Evolutionary conservation across 2,329 filamentous ascomycete genomes (phyloP), one percentile per base, ranked within the genome.

Genomic region (Atkinsonella hypoxylon): DNA sequence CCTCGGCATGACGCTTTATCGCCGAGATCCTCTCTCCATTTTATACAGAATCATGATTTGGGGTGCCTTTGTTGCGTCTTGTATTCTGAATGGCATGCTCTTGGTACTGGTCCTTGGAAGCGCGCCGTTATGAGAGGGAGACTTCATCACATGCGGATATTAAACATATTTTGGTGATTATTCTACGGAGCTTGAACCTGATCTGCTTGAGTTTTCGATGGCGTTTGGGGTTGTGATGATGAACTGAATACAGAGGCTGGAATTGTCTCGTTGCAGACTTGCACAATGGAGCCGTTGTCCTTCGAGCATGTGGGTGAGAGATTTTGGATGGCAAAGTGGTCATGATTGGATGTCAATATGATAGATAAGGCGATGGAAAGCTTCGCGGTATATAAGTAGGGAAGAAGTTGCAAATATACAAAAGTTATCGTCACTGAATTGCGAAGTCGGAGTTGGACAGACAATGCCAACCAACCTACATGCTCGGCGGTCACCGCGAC

Each of bases 1-100:
- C 1, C 70, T 87, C 7, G 79, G 76, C 34, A 74, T 77, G 62
- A 74, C 78, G 55, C 62, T 83, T 12, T 75, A 76, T 47, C 72
- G 79, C 36, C 66, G 69, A 40, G 72, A 75, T 46, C 62, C 59
- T 13, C 57, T 77, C 9, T 59, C 69, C 3, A 59, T 72, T 49
- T 45, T 69, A 20, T 72, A 75, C 48, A 70, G 71, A 50, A 55
- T 72, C 6, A 63, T 72, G 22, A 60, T 71, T 11, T 67, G 67
- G 63, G 57, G 52, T 22, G 58, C 62, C 3, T 72, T 72, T 53
- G 48, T 65, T 17, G 58, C 62, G 2, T 61, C 66, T 8, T 72
- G 70, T 49, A 55, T 70, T n/a, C 57, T 72, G 38, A 72, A 72
- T 55, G 69, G 67, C 49, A 71, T 73, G 66, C 56, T 73, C 39